Base-by-base conservation (phyloP, 2,329 filamentous ascomycete species). In the Ceratocystis diversiconidia region DNA sequence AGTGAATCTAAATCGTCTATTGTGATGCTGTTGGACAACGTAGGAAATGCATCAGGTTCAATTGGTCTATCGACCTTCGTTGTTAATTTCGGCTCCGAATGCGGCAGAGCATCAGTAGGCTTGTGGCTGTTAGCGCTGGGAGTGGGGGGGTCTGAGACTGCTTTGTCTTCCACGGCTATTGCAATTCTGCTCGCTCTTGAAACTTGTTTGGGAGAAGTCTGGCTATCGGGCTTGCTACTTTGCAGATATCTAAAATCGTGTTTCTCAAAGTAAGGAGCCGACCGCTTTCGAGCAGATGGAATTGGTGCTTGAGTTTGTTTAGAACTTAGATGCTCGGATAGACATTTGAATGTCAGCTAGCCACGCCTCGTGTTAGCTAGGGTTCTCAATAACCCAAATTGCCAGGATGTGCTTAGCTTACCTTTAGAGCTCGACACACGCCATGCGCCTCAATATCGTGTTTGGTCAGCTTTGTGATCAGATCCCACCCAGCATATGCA, bases 391-490 rank as follows among this genome's bases (percentile, higher is more conserved):
- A 41, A 1, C 36, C 12, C 36, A 41, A 28, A 7, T 52, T 3
- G 76, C 84, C 74, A n/a, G 5, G 19, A 36, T 25, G 4, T 3
- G 15, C 3, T 30, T 17, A 15, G 32, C 6, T 59, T 79, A 92
- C 90, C 72, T 85, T 83, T 32, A 99, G 79, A 50, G 89, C 87
- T 59, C 80, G 81, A 0, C 89, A 90, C 71, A 95, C 94, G 68
- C 90, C 82, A 73, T 96, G 90, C 2, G 94, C 94, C 44, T 92
- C 91, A 79, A 95, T 82, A 72, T 91, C 96, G 71, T 88, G 87
- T 71, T 88, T 85, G 2, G 91, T 88, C 66, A 97, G 80, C 17
- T 85, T 85, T 62, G 85, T 84, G 68, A 97, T 82, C 68, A 92
- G 89, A 69, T 92, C 87, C 72, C 89, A 89, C 19, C 92, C 94